These are phyloP conservation scores for Xylaria bambusicola DNA, from an alignment of 495 filamentous ascomycete species.

Conservation along the genomic window DNA sequence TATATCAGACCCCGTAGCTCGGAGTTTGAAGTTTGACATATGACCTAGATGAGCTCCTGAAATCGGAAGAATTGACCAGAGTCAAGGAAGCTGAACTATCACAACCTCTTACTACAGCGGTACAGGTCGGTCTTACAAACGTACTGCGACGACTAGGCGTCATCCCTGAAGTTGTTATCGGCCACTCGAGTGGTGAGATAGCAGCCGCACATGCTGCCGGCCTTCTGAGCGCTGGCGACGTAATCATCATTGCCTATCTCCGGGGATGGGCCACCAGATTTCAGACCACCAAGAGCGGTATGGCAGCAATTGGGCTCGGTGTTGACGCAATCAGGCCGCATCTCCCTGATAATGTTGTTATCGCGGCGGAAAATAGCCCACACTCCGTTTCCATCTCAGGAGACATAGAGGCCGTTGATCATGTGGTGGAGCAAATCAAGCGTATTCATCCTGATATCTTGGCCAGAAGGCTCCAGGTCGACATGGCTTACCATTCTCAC, in stretches of 20 bases:
- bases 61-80: background rate
- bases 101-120: constrained; percentile 3
- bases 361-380: constrained; percentile 57
- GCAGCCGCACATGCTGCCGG: constrained; percentile 47
- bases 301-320: constrained; percentile 53
- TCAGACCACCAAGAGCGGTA: constrained; percentile 25
- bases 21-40: no score
- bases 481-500: constrained; percentile 64
- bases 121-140: constrained; percentile 2
- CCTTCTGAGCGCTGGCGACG: constrained; percentile 34
- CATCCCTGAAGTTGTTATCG: constrained; percentile 46
- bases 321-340: constrained; percentile 38
- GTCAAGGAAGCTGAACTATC: background rate
- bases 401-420: constrained; percentile 43
- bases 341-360: constrained; percentile 25
- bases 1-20: no score
- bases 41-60: background rate
- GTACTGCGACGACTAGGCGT: constrained; percentile 48
- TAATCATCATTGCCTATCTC: constrained; percentile 53
- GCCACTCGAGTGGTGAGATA: constrained; percentile 64
- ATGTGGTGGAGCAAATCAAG: constrained; percentile 43
- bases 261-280: constrained; percentile 37
- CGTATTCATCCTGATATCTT: constrained; percentile 44
- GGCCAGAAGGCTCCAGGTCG: constrained; percentile 53
- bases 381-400: constrained; percentile 60